Evolutionary conservation across 345 rosid species (phyloP).

Genomic region (Mangifera indica): DNA sequence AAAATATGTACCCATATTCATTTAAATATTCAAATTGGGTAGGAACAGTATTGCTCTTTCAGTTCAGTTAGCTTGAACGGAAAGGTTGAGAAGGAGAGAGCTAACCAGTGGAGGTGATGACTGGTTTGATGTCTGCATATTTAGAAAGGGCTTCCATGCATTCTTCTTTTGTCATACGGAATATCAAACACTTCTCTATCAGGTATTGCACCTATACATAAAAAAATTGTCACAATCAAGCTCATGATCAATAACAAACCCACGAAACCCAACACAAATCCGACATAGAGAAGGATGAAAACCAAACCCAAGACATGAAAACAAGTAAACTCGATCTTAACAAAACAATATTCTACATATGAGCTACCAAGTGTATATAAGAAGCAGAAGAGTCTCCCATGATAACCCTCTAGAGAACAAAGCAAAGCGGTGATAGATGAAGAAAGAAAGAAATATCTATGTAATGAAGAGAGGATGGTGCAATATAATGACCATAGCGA

Average conservation of each 20-base stretch:
- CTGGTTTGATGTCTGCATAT: slow-evolving; percentile 88
- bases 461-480: slow-evolving; percentile 4
- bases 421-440: background rate
- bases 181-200: slow-evolving; percentile 93
- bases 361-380: slow-evolving; percentile 84
- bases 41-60: no score
- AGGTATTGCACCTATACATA: slow-evolving; percentile 71
- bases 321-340: background rate
- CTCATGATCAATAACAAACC: background rate
- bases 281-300: no score
- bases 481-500: background rate
- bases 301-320: background rate
- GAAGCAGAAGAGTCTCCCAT: slow-evolving; percentile 82
- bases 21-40: no score
- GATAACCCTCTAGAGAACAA: background rate
- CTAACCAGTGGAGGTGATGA: slow-evolving; percentile 90
- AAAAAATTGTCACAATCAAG: slow-evolving; percentile 9
- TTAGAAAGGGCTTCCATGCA: slow-evolving; percentile 93
- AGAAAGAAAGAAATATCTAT: no score
- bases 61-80: background rate
- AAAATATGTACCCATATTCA: no score
- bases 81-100: background rate
- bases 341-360: no score
- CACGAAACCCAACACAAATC: background rate
- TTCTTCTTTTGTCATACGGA: slow-evolving; percentile 83